Evolutionary conservation across 768 basidiomycete species (phyloP).

Genomic region (Tulasnella sp.): DNA sequence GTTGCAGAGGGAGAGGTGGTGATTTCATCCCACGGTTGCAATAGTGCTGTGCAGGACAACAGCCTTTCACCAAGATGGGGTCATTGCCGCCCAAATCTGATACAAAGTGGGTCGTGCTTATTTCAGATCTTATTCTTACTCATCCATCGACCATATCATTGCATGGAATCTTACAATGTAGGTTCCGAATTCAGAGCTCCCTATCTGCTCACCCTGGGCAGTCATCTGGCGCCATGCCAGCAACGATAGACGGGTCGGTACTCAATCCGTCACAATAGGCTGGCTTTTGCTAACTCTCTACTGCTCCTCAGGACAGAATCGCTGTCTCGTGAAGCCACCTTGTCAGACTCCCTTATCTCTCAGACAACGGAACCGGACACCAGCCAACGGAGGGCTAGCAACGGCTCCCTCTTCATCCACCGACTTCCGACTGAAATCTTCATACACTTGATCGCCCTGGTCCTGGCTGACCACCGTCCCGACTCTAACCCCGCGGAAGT

Average conservation of each 20-base stretch:
- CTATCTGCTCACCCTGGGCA: background rate
- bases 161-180: background rate
- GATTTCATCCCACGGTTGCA: too few species aligned
- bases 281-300: background rate
- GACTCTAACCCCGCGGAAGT: too few species aligned
- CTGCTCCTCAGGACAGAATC: background rate
- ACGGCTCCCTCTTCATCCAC: background rate
- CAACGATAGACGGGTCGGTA: background rate
- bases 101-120: too few species aligned
- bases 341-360: background rate
- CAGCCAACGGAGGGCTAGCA: background rate
- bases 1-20: too few species aligned
- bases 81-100: too few species aligned
- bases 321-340: background rate
- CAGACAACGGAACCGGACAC: background rate
- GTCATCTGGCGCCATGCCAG: background rate
- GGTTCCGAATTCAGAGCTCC: background rate
- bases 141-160: background rate
- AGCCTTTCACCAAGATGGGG: too few species aligned
- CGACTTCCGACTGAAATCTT: background rate
- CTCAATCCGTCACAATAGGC: background rate
- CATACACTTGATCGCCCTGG: background rate
- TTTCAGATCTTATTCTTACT: too few species aligned
- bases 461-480: too few species aligned
- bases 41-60: too few species aligned